A percentile compares a stretch with the other conserved stretches of the same genome.
These are phyloP conservation scores for Vigna reflexopilosa DNA, from an alignment of 306 rosid species.

Conservation along the genomic window DNA sequence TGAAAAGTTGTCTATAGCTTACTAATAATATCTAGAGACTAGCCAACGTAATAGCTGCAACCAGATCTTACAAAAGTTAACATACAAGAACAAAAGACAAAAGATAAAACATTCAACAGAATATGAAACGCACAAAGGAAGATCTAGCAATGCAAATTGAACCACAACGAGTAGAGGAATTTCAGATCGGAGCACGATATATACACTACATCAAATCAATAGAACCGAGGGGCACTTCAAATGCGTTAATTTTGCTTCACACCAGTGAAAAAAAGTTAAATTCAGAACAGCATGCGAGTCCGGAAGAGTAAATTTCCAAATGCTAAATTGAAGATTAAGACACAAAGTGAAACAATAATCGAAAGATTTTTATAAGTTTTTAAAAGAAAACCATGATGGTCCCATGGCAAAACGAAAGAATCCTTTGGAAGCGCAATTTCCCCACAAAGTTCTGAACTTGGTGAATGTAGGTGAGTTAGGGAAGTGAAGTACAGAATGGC, in stretches of 20 bases:
- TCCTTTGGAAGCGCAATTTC: constrained; percentile 16
- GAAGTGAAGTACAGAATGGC: constrained; percentile 41
- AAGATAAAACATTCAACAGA: not conserved
- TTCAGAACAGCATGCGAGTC: constrained; percentile 12
- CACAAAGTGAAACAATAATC: not conserved
- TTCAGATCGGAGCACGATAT: constrained; percentile 27
- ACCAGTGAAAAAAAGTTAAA: not conserved
- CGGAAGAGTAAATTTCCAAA: constrained; percentile 14
- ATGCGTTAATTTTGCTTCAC: constrained; percentile 18
- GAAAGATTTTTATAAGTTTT: not conserved
- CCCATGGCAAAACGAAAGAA: not conserved
- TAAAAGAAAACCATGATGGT: not conserved
- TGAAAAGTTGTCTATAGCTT: constrained; percentile 27
- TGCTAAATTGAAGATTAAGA: constrained; percentile 43
- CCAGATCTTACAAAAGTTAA: constrained; percentile 59
- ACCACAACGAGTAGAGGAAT: constrained; percentile 37
- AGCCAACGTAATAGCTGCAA: constrained; percentile 18
- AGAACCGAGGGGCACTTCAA: constrained; percentile 19
- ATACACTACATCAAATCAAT: constrained; percentile 2
- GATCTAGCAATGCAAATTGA: constrained; percentile 45
- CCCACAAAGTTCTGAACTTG: constrained; percentile 36
- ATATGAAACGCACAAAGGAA: constrained; percentile 22
- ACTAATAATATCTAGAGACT: constrained; percentile 28
- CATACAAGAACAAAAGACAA: constrained; percentile 7
- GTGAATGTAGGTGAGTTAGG: constrained; percentile 41